phyloP scores from a whole-genome alignment of 2,329 filamentous ascomycete genomes.

The Hyphodiscus sp. region DNA sequence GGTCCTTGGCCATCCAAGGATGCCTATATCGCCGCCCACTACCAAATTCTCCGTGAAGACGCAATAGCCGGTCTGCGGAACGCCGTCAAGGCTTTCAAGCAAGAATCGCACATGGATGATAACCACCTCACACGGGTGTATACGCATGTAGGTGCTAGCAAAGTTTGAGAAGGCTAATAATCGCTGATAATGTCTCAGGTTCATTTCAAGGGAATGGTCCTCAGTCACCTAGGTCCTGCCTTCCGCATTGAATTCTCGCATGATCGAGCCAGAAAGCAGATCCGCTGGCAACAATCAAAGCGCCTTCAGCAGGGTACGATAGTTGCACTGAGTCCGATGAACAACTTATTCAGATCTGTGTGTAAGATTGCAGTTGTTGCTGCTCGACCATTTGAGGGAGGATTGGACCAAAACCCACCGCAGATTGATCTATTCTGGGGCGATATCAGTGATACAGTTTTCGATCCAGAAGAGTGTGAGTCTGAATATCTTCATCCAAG shows the following conservation, averaged over 20 bases:
- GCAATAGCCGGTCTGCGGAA: conserved; percentile 61
- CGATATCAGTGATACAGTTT: conserved; percentile 48
- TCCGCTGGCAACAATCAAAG: conserved; percentile 55
- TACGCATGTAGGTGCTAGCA: conserved; percentile 48
- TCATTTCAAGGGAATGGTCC: conserved; percentile 56
- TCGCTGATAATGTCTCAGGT: conserved; percentile 41
- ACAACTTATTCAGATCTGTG: conserved; percentile 56
- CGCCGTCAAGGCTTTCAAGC: conserved; percentile 52
- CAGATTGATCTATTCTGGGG: conserved; percentile 73
- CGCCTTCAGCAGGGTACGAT: conserved; percentile 47
- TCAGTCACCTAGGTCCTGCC: conserved; percentile 56
- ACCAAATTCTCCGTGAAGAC: conserved; percentile 70
- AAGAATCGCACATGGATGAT: conserved; percentile 51
- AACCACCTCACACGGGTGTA: conserved; percentile 56
- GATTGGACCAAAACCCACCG: conserved; percentile 59
- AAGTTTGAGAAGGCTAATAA: background rate
- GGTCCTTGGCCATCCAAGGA: conserved; percentile 54
- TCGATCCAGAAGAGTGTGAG: conserved; percentile 57
- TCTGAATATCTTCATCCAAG: conserved; percentile 36
- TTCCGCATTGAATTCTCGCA: conserved; percentile 67
- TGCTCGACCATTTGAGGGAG: conserved; percentile 54
- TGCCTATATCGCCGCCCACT: conserved; percentile 67
- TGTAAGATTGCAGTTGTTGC: conserved; percentile 70
- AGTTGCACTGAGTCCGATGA: conserved; percentile 44
- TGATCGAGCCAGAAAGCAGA: conserved; percentile 54